Base-by-base conservation (phyloP, 208 protist species). In the Leishmania amazonensis region DNA sequence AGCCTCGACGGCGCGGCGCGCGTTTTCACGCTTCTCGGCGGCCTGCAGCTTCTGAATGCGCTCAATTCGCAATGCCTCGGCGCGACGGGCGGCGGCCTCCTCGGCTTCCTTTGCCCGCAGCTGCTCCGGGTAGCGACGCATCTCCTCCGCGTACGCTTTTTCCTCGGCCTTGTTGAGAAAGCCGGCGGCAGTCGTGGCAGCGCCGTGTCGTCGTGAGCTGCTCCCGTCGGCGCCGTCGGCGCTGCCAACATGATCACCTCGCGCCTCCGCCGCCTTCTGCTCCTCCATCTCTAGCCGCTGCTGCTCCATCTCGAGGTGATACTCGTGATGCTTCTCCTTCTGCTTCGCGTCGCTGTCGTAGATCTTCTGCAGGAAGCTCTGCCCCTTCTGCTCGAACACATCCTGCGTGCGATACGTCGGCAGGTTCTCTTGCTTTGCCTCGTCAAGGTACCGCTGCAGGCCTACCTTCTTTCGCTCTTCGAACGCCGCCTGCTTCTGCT, bases 341-440 rank as follows among this genome's bases (percentile, higher is more conserved):
- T 85, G 81, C 40, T 65, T 76, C n/a, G n/a, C 80, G 76, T 91
- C 84, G 45, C 71, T 81, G 64, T 67, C 67, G 78, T 85, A 78
- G 54, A 96, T 88, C 0, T 68, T 75, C 31, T 85, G 77, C 15
- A 94, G 77, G 65, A 96, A 90, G 81, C 88, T 94, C 31, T 75
- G 54, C 60, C 87, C 87, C n/a, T 90, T 89, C 42, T 76, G 38
- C 79, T 88, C 91, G 75, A 96, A 95, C n/a, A 86, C 77, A 62
- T 94, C 87, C 80, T 96, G 93, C 1, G 93, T 96, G 62, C 91
- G 91, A 72, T 88, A 81, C 58, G 78, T 94, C 21, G 91, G 88
- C 11, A 67, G 78, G 21, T 81, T 80, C 45, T 82, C 51, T 0
- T 71, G 78, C 15, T 73, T 65, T 0, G 81, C 80, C 73, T 76